Percentiles rank a stretch among this genome's conserved stretches.
phyloP scores from a whole-genome alignment of 148 eudicot species.

The Nepenthes mirabilis region DNA sequence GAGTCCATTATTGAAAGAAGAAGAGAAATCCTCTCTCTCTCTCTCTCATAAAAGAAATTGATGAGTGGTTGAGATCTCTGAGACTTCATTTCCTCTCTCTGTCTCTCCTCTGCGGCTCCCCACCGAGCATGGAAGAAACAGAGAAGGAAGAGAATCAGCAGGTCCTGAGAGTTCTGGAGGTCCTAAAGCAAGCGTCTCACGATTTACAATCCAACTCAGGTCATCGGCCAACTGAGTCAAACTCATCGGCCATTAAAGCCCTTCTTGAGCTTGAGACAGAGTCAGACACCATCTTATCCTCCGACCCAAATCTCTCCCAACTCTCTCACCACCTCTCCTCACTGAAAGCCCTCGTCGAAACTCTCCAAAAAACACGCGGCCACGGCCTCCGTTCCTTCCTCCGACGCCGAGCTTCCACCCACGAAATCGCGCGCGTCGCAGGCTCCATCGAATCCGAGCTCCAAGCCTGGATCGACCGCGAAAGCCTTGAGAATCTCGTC shows the following conservation, averaged over 20 bases:
- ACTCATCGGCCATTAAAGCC: slow-evolving; percentile 52
- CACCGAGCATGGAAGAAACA: slow-evolving; percentile 23
- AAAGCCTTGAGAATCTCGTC: slow-evolving; percentile 32
- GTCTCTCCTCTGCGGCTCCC: slow-evolving; percentile 1
- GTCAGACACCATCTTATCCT: slow-evolving; percentile 43
- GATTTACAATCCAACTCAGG: slow-evolving; percentile 45
- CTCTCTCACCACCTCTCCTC: slow-evolving; percentile 55
- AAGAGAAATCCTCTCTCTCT: no score
- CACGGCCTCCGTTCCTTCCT: slow-evolving; percentile 41
- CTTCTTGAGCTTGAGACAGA: slow-evolving; percentile 62
- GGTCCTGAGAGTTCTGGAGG: slow-evolving; percentile 41
- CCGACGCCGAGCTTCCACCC: slow-evolving; percentile 33
- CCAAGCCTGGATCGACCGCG: slow-evolving; percentile 84
- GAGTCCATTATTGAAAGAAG: no score
- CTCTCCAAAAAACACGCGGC: slow-evolving; percentile 13
- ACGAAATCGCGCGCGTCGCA: slow-evolving; percentile 64
- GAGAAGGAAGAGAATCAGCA: slow-evolving; percentile 27
- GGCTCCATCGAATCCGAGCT: slow-evolving; percentile 58
- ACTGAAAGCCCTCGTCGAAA: slow-evolving; percentile 33
- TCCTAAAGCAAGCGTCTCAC: slow-evolving; percentile 53
- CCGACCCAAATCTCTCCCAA: slow-evolving; percentile 40
- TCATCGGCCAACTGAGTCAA: slow-evolving; percentile 18
- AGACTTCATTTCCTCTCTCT: neutral
- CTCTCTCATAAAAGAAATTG: no score
- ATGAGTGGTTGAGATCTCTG: no score